These are phyloP conservation scores for Neocallimastix lanati DNA, from an alignment of 192 early-diverging fungal species.

Conservation along the genomic window DNA sequence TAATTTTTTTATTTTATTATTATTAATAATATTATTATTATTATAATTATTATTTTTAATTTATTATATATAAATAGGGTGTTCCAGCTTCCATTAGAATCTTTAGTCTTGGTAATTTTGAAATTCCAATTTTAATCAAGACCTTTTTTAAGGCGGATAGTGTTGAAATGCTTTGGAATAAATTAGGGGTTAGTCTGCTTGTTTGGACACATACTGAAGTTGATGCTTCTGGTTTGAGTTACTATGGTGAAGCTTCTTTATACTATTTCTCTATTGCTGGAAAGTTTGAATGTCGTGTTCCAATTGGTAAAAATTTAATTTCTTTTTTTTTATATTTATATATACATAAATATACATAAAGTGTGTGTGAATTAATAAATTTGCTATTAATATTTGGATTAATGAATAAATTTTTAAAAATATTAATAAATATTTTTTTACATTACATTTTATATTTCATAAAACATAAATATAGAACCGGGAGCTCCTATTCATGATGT, in stretches of 20 bases:
- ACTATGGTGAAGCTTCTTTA: slow-evolving; percentile 92
- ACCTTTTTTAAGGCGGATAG: slow-evolving; percentile 93
- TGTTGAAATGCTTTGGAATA: slow-evolving; percentile 86
- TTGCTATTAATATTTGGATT: no score
- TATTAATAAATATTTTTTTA: no score
- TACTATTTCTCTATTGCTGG: slow-evolving; percentile 80
- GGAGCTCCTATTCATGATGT: slow-evolving; percentile 93
- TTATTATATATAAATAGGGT: no score
- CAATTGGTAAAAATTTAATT: slow-evolving; percentile 18
- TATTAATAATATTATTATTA: no score
- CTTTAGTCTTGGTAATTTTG: slow-evolving; percentile 62
- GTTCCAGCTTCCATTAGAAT: slow-evolving; percentile 70
- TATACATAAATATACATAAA: no score
- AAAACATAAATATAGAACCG: slow-evolving; percentile 24
- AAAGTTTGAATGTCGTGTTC: slow-evolving; percentile 81
- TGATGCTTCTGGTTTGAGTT: slow-evolving; percentile 86
- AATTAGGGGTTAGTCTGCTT: slow-evolving; percentile 60
- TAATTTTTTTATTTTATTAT: no score
- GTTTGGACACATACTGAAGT: slow-evolving; percentile 88
- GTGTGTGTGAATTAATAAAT: no score
- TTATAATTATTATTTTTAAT: no score
- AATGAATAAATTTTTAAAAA: no score
- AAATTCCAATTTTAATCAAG: slow-evolving; percentile 56
- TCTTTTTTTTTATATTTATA: background rate
- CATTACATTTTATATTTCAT: no score